These are phyloP conservation scores for Neoboletus subvelutipes DNA, from an alignment of 768 basidiomycete species.

Conservation along the genomic window DNA sequence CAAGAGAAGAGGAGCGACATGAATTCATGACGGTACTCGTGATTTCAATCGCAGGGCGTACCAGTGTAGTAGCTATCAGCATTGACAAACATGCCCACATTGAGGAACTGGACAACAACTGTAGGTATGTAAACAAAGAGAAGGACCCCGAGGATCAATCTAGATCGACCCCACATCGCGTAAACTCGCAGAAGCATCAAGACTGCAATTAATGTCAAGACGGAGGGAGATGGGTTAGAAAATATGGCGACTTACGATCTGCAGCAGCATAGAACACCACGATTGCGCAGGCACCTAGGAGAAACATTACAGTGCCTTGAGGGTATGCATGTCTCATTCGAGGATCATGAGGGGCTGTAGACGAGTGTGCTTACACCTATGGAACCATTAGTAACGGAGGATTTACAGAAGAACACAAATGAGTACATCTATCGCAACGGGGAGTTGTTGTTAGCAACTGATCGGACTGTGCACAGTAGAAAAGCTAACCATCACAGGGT, in stretches of 20 bases:
- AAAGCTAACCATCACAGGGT: background rate
- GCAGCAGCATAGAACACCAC: conserved; percentile 1
- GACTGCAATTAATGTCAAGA: background rate
- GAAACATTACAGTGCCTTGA: background rate
- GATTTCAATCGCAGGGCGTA: background rate
- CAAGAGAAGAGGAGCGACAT: background rate
- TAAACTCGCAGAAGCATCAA: conserved; percentile 12
- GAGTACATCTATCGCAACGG: background rate
- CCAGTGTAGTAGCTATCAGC: background rate
- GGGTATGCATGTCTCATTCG: background rate
- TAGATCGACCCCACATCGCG: conserved; percentile 3
- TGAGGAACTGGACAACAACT: background rate
- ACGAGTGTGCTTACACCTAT: conserved; percentile 4
- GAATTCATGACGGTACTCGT: background rate
- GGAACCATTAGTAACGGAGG: background rate
- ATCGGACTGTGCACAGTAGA: background rate
- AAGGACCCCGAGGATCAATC: background rate
- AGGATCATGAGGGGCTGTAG: background rate
- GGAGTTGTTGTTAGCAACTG: background rate
- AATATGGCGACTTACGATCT: background rate
- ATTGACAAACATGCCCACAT: background rate
- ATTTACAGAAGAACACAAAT: background rate
- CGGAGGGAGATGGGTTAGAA: background rate
- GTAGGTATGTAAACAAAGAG: conserved; percentile 1
- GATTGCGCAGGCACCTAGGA: background rate